phyloP scores from a whole-genome alignment of 2,329 filamentous ascomycete species.

The Clarireedia paspali region DNA sequence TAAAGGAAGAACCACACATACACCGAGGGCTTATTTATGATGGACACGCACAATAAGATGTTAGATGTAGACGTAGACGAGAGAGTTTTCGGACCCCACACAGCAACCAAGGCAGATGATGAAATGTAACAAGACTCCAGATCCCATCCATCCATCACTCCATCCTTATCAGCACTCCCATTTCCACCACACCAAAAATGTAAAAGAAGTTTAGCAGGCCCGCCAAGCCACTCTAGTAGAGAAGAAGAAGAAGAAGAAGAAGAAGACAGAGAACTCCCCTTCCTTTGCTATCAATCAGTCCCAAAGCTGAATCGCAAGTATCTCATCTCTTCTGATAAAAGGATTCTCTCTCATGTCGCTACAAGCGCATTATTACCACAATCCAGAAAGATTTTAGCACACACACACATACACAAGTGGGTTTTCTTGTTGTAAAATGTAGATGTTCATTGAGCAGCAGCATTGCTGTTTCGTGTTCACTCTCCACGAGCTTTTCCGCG shows the following conservation, averaged over 20 bases:
- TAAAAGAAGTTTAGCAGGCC: background rate
- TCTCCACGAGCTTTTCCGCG: constrained; percentile 58
- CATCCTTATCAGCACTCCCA: background rate
- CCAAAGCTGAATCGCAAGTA: constrained; percentile 8
- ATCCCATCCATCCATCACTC: background rate
- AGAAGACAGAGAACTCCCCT: background rate
- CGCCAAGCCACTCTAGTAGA: constrained; percentile 5
- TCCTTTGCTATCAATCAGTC: constrained; percentile 4
- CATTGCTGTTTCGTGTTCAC: background rate
- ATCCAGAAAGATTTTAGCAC: background rate
- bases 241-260: no score
- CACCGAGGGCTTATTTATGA: no score
- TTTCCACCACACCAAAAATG: background rate
- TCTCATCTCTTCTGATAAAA: background rate
- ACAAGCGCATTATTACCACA: constrained; percentile 1
- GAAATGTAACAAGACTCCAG: background rate
- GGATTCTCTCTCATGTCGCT: background rate
- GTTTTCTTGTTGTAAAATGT: background rate
- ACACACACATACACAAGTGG: no score
- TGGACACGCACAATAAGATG: no score
- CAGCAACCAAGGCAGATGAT: no score
- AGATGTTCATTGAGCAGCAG: background rate
- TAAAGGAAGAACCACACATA: no score
- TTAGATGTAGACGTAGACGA: no score
- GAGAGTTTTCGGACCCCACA: no score